phyloP scores from a whole-genome alignment of 2,329 filamentous ascomycete species.

The Aspergillus ibericus region DNA sequence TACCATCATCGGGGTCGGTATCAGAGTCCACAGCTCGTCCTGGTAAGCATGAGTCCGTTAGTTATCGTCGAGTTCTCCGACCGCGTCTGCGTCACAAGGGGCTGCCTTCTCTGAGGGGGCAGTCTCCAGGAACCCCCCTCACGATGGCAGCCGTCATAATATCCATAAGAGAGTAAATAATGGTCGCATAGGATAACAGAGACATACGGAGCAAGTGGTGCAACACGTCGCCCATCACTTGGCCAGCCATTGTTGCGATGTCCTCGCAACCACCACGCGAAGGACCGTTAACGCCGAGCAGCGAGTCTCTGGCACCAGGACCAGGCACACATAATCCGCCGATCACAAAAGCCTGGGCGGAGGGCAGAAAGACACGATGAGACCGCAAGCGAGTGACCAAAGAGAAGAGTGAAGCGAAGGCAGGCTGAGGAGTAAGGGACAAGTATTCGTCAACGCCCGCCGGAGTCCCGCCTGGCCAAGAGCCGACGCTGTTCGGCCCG shows the following conservation, averaged over 20 bases:
- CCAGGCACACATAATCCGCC: conserved; percentile 39
- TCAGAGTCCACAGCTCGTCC: conserved; percentile 39
- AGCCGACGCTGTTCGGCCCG: conserved; percentile 3
- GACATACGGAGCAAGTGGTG: conserved; percentile 40
- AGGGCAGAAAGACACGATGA: background rate
- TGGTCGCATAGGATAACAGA: background rate
- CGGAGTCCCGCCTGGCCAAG: conserved; percentile 5
- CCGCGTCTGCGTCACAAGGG: background rate
- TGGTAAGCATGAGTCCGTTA: conserved; percentile 24
- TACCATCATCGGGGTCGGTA: conserved; percentile 42
- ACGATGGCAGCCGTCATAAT: background rate
- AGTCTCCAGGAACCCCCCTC: background rate
- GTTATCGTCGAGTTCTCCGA: conserved; percentile 4
- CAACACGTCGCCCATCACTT: conserved; percentile 36
- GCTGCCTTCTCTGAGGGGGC: background rate
- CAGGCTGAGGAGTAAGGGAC: conserved; percentile 2
- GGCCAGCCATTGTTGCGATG: conserved; percentile 36
- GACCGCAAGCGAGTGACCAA: background rate
- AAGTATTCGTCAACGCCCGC: conserved; percentile 7
- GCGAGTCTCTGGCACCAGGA: conserved; percentile 33
- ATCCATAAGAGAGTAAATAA: background rate
- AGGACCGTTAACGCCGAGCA: conserved; percentile 33
- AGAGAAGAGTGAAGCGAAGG: conserved; percentile 3
- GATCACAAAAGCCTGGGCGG: conserved; percentile 7
- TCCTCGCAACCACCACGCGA: conserved; percentile 23